Conservation (phyloP, 2,329 filamentous ascomycete species). For the Didymellaceae sp. region DNA sequence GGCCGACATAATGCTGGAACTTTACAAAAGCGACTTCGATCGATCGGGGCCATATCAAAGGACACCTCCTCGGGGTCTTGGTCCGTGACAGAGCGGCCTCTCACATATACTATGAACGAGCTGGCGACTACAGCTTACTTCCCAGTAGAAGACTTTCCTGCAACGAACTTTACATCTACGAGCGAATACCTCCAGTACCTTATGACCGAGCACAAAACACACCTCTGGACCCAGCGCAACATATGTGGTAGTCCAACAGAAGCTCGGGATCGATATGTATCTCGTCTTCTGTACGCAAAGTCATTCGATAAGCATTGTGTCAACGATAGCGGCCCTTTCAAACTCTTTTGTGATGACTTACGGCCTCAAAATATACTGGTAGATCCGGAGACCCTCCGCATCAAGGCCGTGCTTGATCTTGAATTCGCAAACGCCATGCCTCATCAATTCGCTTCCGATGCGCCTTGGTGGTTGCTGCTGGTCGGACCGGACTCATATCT, state of each 20-base stretch:
- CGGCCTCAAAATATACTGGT: constrained; percentile 50
- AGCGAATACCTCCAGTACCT: constrained; percentile 28
- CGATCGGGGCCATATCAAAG: constrained; percentile 44
- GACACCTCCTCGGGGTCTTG: constrained; percentile 32
- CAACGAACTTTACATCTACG: constrained; percentile 29
- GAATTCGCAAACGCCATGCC: constrained; percentile 54
- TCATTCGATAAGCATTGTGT: constrained; percentile 21
- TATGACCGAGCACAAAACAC: constrained; percentile 26
- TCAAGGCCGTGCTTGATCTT: constrained; percentile 50
- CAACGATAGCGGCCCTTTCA: constrained; percentile 46
- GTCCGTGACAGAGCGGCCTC: constrained; percentile 33
- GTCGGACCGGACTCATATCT: constrained; percentile 33
- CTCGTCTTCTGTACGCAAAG: constrained; percentile 23
- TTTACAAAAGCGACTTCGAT: constrained; percentile 24
- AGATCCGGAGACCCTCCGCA: constrained; percentile 44
- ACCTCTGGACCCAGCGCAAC: constrained; percentile 33
- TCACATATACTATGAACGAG: constrained; percentile 34
- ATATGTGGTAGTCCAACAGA: constrained; percentile 29
- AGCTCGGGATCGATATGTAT: constrained; percentile 32
- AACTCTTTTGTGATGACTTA: constrained; percentile 51
- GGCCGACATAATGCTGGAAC: constrained; percentile 26
- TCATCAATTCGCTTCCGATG: constrained; percentile 48
- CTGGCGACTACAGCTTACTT: constrained; percentile 35
- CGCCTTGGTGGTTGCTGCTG: constrained; percentile 52
- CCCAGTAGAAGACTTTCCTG: constrained; percentile 37